A percentile compares a stretch with the other conserved stretches of the same genome.
phyloP scores from a whole-genome alignment of 1,284 basidiomycete species.

The Cutaneotrichosporon cutaneum region DNA sequence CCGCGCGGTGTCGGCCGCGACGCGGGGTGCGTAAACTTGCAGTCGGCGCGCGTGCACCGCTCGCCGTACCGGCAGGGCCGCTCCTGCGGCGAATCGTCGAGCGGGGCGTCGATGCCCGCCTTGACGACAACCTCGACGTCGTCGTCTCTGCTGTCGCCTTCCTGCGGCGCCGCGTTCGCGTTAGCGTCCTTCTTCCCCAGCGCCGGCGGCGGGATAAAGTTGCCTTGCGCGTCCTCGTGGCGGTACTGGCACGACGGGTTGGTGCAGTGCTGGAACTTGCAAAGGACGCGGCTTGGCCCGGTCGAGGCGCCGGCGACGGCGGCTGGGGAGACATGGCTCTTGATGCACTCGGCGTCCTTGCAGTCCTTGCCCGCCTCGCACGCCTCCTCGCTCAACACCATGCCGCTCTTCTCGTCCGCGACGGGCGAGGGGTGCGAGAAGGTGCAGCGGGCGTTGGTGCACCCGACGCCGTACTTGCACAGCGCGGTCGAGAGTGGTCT shows the following conservation, averaged over 20 bases:
- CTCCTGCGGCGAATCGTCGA: slow-evolving; percentile 34
- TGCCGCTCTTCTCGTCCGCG: slow-evolving; percentile 84
- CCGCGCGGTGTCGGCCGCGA: slow-evolving; percentile 32
- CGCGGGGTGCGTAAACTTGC: slow-evolving; percentile 42
- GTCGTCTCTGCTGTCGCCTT: slow-evolving; percentile 16
- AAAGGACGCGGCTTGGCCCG: slow-evolving; percentile 47
- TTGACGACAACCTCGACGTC: slow-evolving; percentile 36
- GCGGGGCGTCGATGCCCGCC: slow-evolving; percentile 19
- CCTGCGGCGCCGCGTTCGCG: neutral
- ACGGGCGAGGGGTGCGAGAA: slow-evolving; percentile 90
- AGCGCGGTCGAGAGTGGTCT: slow-evolving; percentile 57
- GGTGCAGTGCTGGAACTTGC: slow-evolving; percentile 53
- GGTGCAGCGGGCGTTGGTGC: slow-evolving; percentile 78
- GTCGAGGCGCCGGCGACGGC: slow-evolving; percentile 58
- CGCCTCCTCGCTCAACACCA: slow-evolving; percentile 84
- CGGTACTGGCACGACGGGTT: slow-evolving; percentile 53
- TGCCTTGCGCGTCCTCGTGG: slow-evolving; percentile 53
- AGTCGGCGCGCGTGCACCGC: slow-evolving; percentile 46
- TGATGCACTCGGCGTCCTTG: slow-evolving; percentile 84
- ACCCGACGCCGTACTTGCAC: slow-evolving; percentile 86
- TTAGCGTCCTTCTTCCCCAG: slow-evolving; percentile 30
- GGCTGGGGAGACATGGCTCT: slow-evolving; percentile 82
- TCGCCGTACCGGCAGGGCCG: slow-evolving; percentile 44
- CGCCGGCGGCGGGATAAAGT: slow-evolving; percentile 50
- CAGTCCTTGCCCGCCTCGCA: slow-evolving; percentile 77